These are phyloP conservation scores for Salvia splendens DNA, from an alignment of 257 asterid genomes.

Conservation along the genomic window DNA sequence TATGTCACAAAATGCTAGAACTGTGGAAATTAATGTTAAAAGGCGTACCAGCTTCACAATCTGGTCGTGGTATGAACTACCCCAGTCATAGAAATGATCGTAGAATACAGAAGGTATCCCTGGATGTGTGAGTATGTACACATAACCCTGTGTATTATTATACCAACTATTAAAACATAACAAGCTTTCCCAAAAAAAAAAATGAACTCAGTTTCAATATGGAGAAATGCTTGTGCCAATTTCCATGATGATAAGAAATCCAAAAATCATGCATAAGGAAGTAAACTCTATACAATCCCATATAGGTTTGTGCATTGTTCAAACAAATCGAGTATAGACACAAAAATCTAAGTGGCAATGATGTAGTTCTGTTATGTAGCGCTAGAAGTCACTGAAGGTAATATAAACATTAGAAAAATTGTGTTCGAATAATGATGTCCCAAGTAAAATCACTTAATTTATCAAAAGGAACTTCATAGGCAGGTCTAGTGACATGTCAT, in stretches of 20 bases:
- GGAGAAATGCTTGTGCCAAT: constrained; percentile 4
- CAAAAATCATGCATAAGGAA: not conserved
- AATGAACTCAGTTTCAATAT: not conserved
- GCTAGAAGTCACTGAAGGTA: not conserved
- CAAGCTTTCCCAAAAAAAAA: constrained; percentile 1
- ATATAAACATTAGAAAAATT: not conserved
- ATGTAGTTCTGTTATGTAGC: not conserved
- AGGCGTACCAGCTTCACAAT: constrained; percentile 77
- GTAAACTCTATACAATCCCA: not conserved
- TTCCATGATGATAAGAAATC: not conserved
- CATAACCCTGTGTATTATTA: constrained; percentile 60
- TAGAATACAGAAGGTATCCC: constrained; percentile 84
- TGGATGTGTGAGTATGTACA: constrained; percentile 90
- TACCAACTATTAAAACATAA: not conserved
- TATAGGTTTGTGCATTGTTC: not conserved
- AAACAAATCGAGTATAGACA: not conserved
- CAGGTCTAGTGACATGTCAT: not conserved
- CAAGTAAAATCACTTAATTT: not conserved
- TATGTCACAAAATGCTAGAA: not conserved
- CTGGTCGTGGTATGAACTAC: constrained; percentile 60
- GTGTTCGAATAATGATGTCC: not conserved
- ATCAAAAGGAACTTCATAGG: not conserved
- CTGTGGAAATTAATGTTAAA: not conserved
- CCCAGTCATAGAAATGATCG: constrained; percentile 89
- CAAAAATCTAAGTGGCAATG: not conserved